Conservation (phyloP, 2,329 filamentous ascomycete genomes). For the Aspergillus clavatus region DNA sequence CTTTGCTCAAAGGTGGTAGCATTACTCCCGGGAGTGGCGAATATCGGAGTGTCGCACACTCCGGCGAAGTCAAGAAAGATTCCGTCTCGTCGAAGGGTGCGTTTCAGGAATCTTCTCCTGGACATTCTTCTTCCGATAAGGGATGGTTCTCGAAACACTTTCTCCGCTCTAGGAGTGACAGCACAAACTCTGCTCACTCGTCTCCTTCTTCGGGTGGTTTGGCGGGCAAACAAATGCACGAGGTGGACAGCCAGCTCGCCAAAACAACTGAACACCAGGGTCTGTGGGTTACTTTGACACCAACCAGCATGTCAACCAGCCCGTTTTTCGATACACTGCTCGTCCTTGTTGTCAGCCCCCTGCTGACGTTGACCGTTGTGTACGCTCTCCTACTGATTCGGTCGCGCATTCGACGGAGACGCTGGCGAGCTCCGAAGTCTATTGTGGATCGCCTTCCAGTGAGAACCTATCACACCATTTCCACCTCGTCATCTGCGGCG, state of each 20-base stretch:
- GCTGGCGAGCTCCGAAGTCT: constrained; percentile 97
- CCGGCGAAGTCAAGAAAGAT: constrained; percentile 13
- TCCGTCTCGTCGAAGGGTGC: constrained; percentile 9
- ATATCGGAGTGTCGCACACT: constrained; percentile 49
- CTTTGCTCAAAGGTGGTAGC: constrained; percentile 57
- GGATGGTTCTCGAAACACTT: constrained; percentile 36
- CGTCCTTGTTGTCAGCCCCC: constrained; percentile 90
- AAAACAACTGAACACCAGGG: constrained; percentile 60
- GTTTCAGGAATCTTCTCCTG: constrained; percentile 6
- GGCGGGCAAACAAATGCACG: constrained; percentile 10
- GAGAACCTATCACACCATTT: constrained; percentile 86
- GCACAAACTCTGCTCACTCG: constrained; percentile 1
- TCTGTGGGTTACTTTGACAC: constrained; percentile 94
- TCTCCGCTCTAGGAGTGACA: constrained; percentile 22
- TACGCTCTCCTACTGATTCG: constrained; percentile 84
- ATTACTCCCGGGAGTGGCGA: constrained; percentile 70
- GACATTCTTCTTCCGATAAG: constrained; percentile 10
- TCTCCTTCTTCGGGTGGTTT: constrained; percentile 9
- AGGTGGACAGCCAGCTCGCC: constrained; percentile 22
- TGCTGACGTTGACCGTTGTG: constrained; percentile 88
- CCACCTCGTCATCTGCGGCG: constrained; percentile 54
- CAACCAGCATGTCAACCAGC: constrained; percentile 77
- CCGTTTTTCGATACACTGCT: constrained; percentile 94
- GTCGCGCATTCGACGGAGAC: constrained; percentile 78
- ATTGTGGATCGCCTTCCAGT: constrained; percentile 93